These are phyloP conservation scores for Pulveroboletus ravenelii DNA, from an alignment of 768 basidiomycete genomes.

Conservation along the genomic window DNA sequence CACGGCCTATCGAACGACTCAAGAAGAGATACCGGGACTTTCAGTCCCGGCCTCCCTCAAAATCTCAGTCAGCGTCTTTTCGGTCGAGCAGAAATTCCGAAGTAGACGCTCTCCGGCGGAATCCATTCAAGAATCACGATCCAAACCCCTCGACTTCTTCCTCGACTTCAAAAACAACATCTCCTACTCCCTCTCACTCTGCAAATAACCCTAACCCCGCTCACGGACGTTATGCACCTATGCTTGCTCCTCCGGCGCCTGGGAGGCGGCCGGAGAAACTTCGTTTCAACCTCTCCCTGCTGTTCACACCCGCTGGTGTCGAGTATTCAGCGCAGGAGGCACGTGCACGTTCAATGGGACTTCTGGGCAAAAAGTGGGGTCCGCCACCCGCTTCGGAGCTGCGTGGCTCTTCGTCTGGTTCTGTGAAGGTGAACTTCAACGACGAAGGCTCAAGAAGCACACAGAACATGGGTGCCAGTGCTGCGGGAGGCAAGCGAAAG, in stretches of 20 bases:
- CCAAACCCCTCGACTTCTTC: constrained; percentile 31
- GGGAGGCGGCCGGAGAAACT: constrained; percentile 71
- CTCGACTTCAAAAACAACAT: constrained; percentile 17
- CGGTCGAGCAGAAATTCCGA: constrained; percentile 25
- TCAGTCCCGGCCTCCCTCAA: constrained; percentile 44
- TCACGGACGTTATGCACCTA: constrained; percentile 57
- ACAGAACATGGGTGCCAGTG: constrained; percentile 34
- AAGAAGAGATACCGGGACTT: constrained; percentile 81
- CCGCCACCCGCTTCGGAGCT: constrained; percentile 47
- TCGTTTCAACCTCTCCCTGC: constrained; percentile 59
- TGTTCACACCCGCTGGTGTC: constrained; percentile 70
- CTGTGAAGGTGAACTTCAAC: constrained; percentile 52
- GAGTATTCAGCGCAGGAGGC: constrained; percentile 88
- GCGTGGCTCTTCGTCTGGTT: constrained; percentile 32
- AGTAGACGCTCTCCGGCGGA: constrained; percentile 30
- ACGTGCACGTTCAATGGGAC: constrained; percentile 74
- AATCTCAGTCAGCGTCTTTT: constrained; percentile 22
- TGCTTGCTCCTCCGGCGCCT: constrained; percentile 65
- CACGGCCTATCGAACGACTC: constrained; percentile 78
- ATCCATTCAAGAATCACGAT: constrained; percentile 36
- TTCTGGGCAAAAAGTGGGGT: constrained; percentile 83
- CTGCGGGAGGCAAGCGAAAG: constrained; percentile 36
- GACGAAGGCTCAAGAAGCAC: constrained; percentile 49
- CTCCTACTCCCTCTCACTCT: constrained; percentile 29
- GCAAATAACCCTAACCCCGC: constrained; percentile 34